These are phyloP conservation scores for Suillus ampliporus DNA, from an alignment of 768 basidiomycete genomes.

Conservation along the genomic window DNA sequence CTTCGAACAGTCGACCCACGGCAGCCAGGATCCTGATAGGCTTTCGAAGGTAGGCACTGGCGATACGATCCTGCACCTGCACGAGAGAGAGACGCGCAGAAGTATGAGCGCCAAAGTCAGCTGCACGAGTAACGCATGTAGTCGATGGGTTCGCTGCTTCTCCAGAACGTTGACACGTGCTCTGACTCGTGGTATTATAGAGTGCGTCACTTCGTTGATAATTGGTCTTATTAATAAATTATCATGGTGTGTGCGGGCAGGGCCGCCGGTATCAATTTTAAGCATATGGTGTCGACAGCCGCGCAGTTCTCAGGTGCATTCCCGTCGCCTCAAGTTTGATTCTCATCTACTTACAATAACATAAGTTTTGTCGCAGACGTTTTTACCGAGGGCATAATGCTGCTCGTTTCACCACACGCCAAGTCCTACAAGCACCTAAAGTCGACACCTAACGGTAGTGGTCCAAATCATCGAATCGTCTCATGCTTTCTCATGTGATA, in stretches of 20 bases:
- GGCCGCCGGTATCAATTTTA: constrained; percentile 96
- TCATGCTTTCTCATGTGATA: constrained; percentile 51
- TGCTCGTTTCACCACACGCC: constrained; percentile 88
- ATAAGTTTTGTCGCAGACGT: constrained; percentile 85
- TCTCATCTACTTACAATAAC: constrained; percentile 11
- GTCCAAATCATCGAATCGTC: constrained; percentile 17
- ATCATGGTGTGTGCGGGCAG: constrained; percentile 95
- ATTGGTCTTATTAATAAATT: constrained; percentile 55
- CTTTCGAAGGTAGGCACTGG: too few relatives aligned
- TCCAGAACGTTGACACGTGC: constrained; percentile 95
- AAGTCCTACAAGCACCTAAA: constrained; percentile 69
- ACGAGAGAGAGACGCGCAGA: too few relatives aligned
- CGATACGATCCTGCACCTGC: too few relatives aligned
- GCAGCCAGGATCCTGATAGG: too few relatives aligned
- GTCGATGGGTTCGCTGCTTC: too few relatives aligned
- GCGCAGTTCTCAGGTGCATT: constrained; percentile 82
- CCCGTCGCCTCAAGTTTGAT: neutral
- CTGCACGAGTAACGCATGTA: too few relatives aligned
- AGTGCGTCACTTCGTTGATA: constrained; percentile 41
- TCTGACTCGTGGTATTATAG: constrained; percentile 97
- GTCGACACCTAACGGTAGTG: constrained; percentile 25
- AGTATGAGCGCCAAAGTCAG: too few relatives aligned
- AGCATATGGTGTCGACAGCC: constrained; percentile 97
- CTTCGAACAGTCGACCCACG: too few relatives aligned
- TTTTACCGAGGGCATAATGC: constrained; percentile 97